These are phyloP conservation scores for Penicillium vulpinum DNA, from an alignment of 2,329 filamentous ascomycete genomes.

Conservation along the genomic window DNA sequence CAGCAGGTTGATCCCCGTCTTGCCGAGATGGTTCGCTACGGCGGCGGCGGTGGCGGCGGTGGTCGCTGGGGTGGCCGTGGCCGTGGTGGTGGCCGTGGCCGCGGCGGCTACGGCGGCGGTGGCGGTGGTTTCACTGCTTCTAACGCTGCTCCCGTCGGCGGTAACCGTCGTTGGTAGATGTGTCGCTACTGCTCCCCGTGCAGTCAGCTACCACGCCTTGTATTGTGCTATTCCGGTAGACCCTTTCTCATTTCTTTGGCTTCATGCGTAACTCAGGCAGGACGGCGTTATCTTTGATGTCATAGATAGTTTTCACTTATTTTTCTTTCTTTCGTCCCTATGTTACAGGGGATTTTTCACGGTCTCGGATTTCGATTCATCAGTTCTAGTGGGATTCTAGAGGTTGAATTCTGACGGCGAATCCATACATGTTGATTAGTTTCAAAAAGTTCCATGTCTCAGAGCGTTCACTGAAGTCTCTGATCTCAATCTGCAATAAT, in stretches of 20 bases:
- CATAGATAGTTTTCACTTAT: conserved; percentile 38
- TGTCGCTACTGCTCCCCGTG: conserved; percentile 17
- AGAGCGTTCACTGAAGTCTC: neutral
- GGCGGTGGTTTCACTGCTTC: conserved; percentile 57
- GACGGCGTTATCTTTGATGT: conserved; percentile 41
- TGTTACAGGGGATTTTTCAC: conserved; percentile 3
- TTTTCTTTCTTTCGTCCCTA: conserved; percentile 10
- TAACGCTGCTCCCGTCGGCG: conserved; percentile 60
- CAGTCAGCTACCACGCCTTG: conserved; percentile 27
- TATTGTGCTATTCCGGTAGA: conserved; percentile 34
- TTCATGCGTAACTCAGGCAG: conserved; percentile 38
- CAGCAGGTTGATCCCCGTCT: conserved; percentile 97
- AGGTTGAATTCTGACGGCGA: conserved; percentile 12
- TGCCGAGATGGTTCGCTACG: conserved; percentile 91
- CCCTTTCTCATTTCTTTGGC: conserved; percentile 24
- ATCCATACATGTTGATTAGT: conserved; percentile 22
- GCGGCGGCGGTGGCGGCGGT: conserved; percentile 78
- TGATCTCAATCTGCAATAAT: conserved; percentile 4
- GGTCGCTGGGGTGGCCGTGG: conserved; percentile 64
- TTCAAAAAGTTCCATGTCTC: conserved; percentile 20
- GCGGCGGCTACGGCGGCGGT: conserved; percentile 46
- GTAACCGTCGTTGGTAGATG: conserved; percentile 58
- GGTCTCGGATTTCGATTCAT: conserved; percentile 4
- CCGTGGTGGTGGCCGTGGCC: conserved; percentile 62
- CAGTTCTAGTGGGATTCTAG: conserved; percentile 3